phyloP scores from a whole-genome alignment of 345 rosid species.

The Ricinus communis region DNA sequence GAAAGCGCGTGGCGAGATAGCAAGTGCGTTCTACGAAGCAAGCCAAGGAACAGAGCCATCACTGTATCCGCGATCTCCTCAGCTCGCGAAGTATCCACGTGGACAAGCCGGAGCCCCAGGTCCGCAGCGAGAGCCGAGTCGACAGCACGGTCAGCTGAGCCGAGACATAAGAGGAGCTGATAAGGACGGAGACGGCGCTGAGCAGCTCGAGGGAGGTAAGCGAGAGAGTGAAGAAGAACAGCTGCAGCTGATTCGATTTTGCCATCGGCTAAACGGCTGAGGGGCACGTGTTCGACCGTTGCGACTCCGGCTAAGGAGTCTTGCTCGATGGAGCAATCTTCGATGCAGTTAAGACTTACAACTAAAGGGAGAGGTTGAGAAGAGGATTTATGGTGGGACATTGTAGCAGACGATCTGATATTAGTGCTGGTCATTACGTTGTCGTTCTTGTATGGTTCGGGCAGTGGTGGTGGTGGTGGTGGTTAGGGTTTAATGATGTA shows the following conservation, averaged over 20 bases:
- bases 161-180: conserved; percentile 94
- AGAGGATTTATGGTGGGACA: conserved; percentile 44
- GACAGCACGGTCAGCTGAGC: conserved; percentile 87
- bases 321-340: conserved; percentile 79
- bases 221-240: conserved; percentile 86
- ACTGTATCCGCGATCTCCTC: conserved; percentile 98
- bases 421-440: conserved; percentile 19
- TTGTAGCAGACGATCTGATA: conserved; percentile 44
- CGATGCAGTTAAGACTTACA: conserved; percentile 88
- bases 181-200: conserved; percentile 94
- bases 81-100: conserved; percentile 85
- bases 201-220: conserved; percentile 98
- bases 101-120: conserved; percentile 87
- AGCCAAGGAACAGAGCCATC: conserved; percentile 94
- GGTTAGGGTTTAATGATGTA: conserved; percentile 40
- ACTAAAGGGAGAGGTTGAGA: conserved; percentile 55
- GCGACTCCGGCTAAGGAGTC: conserved; percentile 82
- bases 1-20: conserved; percentile 84
- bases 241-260: conserved; percentile 91
- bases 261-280: conserved; percentile 82
- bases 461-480: conserved; percentile 24
- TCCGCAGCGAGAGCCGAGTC: conserved; percentile 92
- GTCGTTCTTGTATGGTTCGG: neutral
- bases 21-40: conserved; percentile 88
- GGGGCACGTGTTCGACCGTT: conserved; percentile 82